Percentiles rank a stretch among this genome's conserved stretches.
Conservation (phyloP, 2,329 filamentous ascomycete species). For the Trichoderma sp. region DNA sequence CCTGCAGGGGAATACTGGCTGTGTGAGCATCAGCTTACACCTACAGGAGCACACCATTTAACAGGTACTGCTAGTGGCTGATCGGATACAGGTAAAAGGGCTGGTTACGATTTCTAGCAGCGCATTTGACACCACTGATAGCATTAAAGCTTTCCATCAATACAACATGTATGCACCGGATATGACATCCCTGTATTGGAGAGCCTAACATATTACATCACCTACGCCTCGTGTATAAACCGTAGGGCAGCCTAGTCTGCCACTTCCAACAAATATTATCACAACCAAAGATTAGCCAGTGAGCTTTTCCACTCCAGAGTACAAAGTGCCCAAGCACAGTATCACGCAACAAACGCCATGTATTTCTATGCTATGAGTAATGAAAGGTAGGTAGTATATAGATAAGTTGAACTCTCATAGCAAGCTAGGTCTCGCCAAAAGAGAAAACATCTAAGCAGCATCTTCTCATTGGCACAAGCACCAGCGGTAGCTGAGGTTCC, state of each 20-base stretch:
- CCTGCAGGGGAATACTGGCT: not conserved
- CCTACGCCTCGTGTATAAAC: not conserved
- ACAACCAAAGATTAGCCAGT: not conserved
- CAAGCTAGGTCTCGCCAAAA: not conserved
- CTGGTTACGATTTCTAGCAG: too few species aligned
- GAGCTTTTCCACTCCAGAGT: not conserved
- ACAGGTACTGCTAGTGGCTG: not conserved
- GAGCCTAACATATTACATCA: not conserved
- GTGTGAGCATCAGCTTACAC: not conserved
- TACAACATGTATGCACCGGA: not conserved
- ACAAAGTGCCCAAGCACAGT: not conserved
- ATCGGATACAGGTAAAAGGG: not conserved
- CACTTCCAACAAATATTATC: not conserved
- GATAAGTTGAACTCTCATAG: not conserved
- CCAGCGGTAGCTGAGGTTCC: not conserved
- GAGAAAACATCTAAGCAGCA: not conserved
- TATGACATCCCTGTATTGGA: not conserved
- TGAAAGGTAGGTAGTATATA: slow-evolving; percentile 23
- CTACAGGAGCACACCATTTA: not conserved
- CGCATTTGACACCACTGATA: not conserved
- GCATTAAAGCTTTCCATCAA: not conserved
- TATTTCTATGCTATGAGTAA: slow-evolving; percentile 23
- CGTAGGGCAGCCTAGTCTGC: not conserved
- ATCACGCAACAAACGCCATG: slow-evolving; percentile 11
- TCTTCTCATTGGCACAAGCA: not conserved